phyloP scores from a whole-genome alignment of 768 basidiomycete genomes.

The Lactifluus volemus region DNA sequence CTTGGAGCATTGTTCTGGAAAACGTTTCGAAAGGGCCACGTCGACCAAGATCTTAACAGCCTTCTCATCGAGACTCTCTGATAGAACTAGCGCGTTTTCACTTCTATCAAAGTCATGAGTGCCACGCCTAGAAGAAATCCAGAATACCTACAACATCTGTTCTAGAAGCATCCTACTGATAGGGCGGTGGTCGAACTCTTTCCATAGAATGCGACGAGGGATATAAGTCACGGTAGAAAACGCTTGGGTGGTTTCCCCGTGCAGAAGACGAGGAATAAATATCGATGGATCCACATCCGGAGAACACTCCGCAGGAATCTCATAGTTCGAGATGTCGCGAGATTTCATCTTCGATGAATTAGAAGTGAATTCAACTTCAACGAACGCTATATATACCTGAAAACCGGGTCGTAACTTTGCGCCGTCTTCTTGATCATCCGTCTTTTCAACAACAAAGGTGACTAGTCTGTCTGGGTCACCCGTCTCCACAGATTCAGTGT shows the following conservation, averaged over 20 bases:
- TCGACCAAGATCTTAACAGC: background rate
- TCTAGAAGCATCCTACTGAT: background rate
- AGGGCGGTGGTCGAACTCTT: fast-evolving
- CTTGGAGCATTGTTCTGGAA: background rate
- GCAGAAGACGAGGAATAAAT: background rate
- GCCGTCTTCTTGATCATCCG: slow-evolving; percentile 46
- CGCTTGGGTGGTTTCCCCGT: slow-evolving; percentile 19
- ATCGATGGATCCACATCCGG: background rate
- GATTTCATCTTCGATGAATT: background rate
- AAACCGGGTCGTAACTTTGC: slow-evolving; percentile 39
- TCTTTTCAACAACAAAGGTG: slow-evolving; percentile 46
- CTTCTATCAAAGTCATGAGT: background rate
- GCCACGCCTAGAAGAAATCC: too few relatives aligned
- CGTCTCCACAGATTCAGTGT: slow-evolving; percentile 26
- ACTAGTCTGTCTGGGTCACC: slow-evolving; percentile 40
- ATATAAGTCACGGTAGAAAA: background rate
- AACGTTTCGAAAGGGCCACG: background rate
- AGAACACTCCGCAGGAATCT: background rate
- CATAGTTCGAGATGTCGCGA: background rate
- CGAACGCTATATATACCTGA: slow-evolving; percentile 26
- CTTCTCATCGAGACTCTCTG: background rate
- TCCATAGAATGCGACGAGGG: background rate
- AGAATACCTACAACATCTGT: background rate
- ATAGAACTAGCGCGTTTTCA: background rate
- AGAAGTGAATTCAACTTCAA: background rate